phyloP scores from a whole-genome alignment of 2,329 filamentous ascomycete species.

The Hypoxylon sp. region DNA sequence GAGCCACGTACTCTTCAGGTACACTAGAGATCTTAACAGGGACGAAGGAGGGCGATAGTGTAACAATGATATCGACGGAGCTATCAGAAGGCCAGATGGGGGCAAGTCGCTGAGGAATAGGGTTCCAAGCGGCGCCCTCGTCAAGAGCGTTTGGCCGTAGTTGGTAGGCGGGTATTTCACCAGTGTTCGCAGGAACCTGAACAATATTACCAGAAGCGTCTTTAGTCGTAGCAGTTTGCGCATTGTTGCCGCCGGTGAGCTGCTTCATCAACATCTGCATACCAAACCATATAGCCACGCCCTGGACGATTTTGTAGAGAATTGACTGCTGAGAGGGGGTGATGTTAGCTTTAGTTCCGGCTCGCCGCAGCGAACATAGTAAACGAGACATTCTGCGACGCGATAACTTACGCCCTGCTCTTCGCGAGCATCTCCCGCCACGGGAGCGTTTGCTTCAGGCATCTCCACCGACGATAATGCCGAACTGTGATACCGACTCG shows the following conservation, averaged over 20 bases:
- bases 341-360: constrained; percentile 36
- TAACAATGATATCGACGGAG: constrained; percentile 85
- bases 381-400: constrained; percentile 23
- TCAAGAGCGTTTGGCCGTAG: constrained; percentile 73
- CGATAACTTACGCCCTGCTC: constrained; percentile 55
- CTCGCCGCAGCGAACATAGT: neutral
- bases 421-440: constrained; percentile 51
- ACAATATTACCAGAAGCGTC: constrained; percentile 68
- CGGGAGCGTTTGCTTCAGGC: constrained; percentile 54
- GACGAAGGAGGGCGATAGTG: constrained; percentile 81
- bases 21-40: constrained; percentile 77
- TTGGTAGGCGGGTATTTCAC: constrained; percentile 74
- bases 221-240: constrained; percentile 63
- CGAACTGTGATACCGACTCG: constrained; percentile 31
- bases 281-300: constrained; percentile 70
- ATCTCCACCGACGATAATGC: constrained; percentile 48
- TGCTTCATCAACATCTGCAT: constrained; percentile 72
- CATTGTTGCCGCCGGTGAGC: constrained; percentile 64
- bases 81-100: constrained; percentile 90
- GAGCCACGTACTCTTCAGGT: constrained; percentile 77
- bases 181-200: constrained; percentile 67
- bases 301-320: constrained; percentile 65
- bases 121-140: constrained; percentile 74
- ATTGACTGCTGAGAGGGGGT: constrained; percentile 53
- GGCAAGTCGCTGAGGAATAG: constrained; percentile 78